Evolutionary conservation across 192 early-diverging fungal genomes (phyloP), one percentile per base, ranked within the genome.

Genomic region (Pecoramyces ruminantium): DNA sequence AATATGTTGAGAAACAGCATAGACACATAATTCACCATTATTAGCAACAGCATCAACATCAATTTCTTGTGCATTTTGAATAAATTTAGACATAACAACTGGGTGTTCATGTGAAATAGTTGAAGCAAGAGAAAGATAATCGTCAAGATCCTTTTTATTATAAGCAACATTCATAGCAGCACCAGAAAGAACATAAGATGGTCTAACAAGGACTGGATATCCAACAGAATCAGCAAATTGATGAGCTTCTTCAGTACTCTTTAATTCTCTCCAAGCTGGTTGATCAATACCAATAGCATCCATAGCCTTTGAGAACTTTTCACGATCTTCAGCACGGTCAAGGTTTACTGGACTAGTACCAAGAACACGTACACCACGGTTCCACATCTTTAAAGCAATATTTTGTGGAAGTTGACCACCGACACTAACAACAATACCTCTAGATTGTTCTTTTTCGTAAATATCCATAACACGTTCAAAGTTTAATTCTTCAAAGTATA

Each of bases 131-230:
- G 86, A 88, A 79, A 98, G 88, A 87, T 93, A 92, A 39, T 83
- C 84, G 79, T 88, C 85, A 81, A 98, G 90, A 77, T 90, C 89
- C 29, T 90, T 87, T 16, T 87, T 87, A 27, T 93, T 92, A 84
- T 96, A 90, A 16, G 93, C 96, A 18, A 98, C 95, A 79, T 96
- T 96, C 97, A 98, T 98, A 38, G 97, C 97, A 4, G 97, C 97
- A 77, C 97, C 97, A 12, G 97, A 98, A 67, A 98, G 88, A 38
- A 98, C 96, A 83, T 98, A 98, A 28, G 95, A 96, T 27, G 97
- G 97, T 78, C 97, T 93, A 15, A 97, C 92, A 28, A 98, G 92
- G n/a, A 98, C 97, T 16, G 97, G 97, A 86, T 93, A 98, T 12
- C 93, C 78, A 29, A 96, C 96, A 9, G 87, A 81, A 12, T 94